A percentile compares a stretch with the other conserved stretches of the same genome.
These are phyloP conservation scores for Fusarium pseudocircinatum DNA, from an alignment of 2,329 filamentous ascomycete genomes.

Conservation along the genomic window DNA sequence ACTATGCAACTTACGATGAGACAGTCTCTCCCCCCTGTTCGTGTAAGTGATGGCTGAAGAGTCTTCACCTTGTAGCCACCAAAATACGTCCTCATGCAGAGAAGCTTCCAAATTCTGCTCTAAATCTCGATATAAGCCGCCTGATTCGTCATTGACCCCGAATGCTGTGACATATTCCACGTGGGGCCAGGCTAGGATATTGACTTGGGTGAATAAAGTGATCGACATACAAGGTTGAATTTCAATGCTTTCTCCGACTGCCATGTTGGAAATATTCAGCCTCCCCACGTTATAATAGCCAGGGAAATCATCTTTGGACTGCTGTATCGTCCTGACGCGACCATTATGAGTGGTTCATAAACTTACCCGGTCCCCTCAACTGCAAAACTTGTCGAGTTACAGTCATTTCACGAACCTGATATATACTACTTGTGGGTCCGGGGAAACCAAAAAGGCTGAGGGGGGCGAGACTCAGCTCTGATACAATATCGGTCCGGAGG, in stretches of 20 bases:
- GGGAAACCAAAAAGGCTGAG: slow-evolving; percentile 1
- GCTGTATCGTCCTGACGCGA: neutral
- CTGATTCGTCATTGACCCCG: slow-evolving; percentile 16
- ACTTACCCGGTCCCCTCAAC: neutral
- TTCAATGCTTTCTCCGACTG: neutral
- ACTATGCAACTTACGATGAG: neutral
- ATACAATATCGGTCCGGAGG: neutral
- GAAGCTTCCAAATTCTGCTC: slow-evolving; percentile 7
- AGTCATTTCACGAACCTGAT: neutral
- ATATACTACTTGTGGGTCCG: slow-evolving; percentile 5
- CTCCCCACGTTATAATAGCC: neutral
- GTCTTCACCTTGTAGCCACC: neutral
- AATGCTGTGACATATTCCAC: neutral
- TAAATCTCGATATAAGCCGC: slow-evolving; percentile 11
- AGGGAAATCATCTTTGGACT: neutral
- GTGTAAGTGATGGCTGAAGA: neutral
- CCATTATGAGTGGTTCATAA: neutral
- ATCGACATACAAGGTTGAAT: slow-evolving; percentile 24
- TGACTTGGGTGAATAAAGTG: slow-evolving; percentile 1
- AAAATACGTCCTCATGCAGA: neutral
- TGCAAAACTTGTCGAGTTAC: neutral
- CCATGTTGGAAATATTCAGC: neutral
- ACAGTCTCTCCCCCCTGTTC: neutral
- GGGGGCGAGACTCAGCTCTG: neutral
- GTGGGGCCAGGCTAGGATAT: slow-evolving; percentile 6